phyloP scores from a whole-genome alignment of 179 eudicot genomes.

The Actinidia arguta region DNA sequence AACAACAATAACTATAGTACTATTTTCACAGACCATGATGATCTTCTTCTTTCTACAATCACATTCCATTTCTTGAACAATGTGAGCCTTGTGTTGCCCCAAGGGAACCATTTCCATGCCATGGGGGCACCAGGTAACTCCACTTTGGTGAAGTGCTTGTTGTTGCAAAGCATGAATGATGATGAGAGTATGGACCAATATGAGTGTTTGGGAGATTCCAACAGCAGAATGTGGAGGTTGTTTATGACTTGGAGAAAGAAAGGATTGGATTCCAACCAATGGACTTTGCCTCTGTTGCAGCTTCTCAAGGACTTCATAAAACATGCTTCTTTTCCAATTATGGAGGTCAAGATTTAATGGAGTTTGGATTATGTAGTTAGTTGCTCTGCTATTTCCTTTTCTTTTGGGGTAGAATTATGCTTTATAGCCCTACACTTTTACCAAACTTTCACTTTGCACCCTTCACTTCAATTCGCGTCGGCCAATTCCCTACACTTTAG shows the following conservation, averaged over 20 bases:
- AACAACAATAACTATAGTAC: too few species aligned
- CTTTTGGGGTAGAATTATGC: neutral
- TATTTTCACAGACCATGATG: slow-evolving; percentile 13
- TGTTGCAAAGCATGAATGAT: slow-evolving; percentile 60
- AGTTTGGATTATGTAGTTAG: neutral
- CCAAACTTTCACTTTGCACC: too few species aligned
- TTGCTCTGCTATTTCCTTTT: too few species aligned
- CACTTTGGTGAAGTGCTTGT: slow-evolving; percentile 54
- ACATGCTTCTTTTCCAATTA: neutral
- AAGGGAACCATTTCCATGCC: slow-evolving; percentile 52
- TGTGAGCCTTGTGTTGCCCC: slow-evolving; percentile 53
- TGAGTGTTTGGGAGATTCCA: slow-evolving; percentile 73
- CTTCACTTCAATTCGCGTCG: too few species aligned
- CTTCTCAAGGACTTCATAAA: slow-evolving; percentile 42
- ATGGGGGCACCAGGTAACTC: slow-evolving; percentile 51
- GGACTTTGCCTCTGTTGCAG: slow-evolving; percentile 51
- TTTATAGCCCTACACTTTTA: too few species aligned
- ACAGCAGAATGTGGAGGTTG: slow-evolving; percentile 70
- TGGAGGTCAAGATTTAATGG: too few species aligned
- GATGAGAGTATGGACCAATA: slow-evolving; percentile 49
- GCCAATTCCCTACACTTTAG: neutral
- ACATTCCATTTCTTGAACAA: slow-evolving; percentile 60
- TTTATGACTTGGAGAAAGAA: slow-evolving; percentile 69
- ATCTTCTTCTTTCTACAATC: slow-evolving; percentile 42
- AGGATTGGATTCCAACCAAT: slow-evolving; percentile 62